These are phyloP conservation scores for Penicillium janthinellum DNA, from an alignment of 2,329 filamentous ascomycete species.

Conservation along the genomic window DNA sequence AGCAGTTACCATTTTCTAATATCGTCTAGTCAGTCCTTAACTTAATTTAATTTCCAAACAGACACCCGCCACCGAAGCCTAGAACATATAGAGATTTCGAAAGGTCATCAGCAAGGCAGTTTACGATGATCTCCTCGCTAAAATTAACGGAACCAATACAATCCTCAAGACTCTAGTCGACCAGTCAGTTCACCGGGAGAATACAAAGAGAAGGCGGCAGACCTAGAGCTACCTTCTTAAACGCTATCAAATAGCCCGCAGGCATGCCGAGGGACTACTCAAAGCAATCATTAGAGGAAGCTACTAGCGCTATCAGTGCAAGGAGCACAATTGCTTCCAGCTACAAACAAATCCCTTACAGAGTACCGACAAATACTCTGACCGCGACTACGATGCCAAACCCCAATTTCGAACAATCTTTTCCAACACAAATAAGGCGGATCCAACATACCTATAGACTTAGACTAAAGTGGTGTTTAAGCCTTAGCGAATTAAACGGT, in stretches of 20 bases:
- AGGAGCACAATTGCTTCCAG: not conserved
- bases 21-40: too few relatives aligned
- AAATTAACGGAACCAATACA: not conserved
- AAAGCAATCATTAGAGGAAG: not conserved
- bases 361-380: not conserved
- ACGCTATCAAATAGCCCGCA: too few relatives aligned
- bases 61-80: too few relatives aligned
- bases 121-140: not conserved
- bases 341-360: conserved; percentile 5
- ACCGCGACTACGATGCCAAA: not conserved
- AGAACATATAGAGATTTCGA: too few relatives aligned
- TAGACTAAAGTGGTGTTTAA: conserved; percentile 4
- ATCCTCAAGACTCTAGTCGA: too few relatives aligned
- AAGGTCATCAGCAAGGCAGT: not conserved
- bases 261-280: too few relatives aligned
- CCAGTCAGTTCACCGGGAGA: too few relatives aligned
- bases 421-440: not conserved
- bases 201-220: too few relatives aligned
- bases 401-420: conserved; percentile 5
- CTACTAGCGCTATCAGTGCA: not conserved
- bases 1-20: not conserved
- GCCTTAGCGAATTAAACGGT: not conserved
- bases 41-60: too few relatives aligned
- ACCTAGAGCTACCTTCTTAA: too few relatives aligned
- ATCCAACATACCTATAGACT: not conserved